Evolutionary conservation across 2,329 filamentous ascomycete species (phyloP).

Genomic region (Daldinia sp.): DNA sequence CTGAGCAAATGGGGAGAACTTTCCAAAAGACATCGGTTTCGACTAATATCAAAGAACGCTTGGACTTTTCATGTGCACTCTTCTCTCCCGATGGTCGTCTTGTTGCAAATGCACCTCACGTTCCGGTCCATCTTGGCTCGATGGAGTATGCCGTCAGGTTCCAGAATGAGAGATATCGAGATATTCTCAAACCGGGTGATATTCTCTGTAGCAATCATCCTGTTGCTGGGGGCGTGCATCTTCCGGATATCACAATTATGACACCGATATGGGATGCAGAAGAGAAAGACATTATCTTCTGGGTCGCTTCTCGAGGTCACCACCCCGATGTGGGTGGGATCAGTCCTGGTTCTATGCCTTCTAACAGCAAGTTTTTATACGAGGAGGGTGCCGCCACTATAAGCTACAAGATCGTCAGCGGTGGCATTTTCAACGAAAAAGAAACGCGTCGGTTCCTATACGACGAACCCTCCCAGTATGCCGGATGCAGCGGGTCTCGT

Average conservation of each 20-base stretch:
- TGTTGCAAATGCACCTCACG: slow-evolving; percentile 82
- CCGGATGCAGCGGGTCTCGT: slow-evolving; percentile 78
- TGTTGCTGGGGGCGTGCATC: slow-evolving; percentile 84
- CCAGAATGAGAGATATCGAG: slow-evolving; percentile 73
- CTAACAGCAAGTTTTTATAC: slow-evolving; percentile 65
- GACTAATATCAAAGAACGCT: slow-evolving; percentile 83
- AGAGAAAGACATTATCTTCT: slow-evolving; percentile 80
- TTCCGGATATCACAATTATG: slow-evolving; percentile 84
- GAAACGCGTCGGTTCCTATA: slow-evolving; percentile 75
- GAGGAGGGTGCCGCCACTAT: slow-evolving; percentile 71
- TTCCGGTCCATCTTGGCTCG: slow-evolving; percentile 83
- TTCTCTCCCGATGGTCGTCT: slow-evolving; percentile 81
- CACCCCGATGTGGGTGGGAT: slow-evolving; percentile 86
- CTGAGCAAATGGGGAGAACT: slow-evolving; percentile 84
- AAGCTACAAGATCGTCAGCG: slow-evolving; percentile 74
- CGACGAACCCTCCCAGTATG: slow-evolving; percentile 75
- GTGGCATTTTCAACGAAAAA: slow-evolving; percentile 78
- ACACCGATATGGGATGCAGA: slow-evolving; percentile 78
- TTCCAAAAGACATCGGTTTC: slow-evolving; percentile 80
- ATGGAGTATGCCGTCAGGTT: slow-evolving; percentile 63
- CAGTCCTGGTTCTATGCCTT: slow-evolving; percentile 79
- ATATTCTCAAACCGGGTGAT: slow-evolving; percentile 78
- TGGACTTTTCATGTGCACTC: slow-evolving; percentile 85
- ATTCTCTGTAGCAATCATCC: slow-evolving; percentile 50
- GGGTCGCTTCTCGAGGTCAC: slow-evolving; percentile 82